phyloP scores from a whole-genome alignment of 2,329 filamentous ascomycete species.

The Laburnicola sp. region DNA sequence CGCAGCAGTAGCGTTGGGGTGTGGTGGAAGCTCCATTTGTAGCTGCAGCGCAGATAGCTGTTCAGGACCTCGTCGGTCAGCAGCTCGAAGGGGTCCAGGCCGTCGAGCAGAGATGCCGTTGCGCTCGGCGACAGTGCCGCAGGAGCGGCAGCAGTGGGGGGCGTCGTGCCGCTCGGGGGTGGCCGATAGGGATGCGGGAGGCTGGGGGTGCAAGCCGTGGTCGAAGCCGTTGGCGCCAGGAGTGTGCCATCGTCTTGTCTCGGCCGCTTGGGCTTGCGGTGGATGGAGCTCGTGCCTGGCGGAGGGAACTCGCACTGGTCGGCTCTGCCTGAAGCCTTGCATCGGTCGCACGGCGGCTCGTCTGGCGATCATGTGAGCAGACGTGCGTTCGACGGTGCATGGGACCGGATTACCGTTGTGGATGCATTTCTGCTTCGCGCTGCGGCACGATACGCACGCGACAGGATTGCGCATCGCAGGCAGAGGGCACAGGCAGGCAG shows the following conservation, averaged over 20 bases:
- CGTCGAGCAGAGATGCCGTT: constrained; percentile 35
- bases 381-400: neutral
- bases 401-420: constrained; percentile 27
- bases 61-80: constrained; percentile 49
- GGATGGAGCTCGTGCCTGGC: constrained; percentile 44
- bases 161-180: constrained; percentile 29
- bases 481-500: neutral
- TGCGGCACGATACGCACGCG: constrained; percentile 44
- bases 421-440: constrained; percentile 47
- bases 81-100: constrained; percentile 44
- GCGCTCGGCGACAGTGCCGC: constrained; percentile 26
- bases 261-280: constrained; percentile 44
- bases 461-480: constrained; percentile 45
- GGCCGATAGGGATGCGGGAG: constrained; percentile 12
- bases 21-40: constrained; percentile 51
- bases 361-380: too few species aligned
- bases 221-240: constrained; percentile 19
- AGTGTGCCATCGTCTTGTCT: constrained; percentile 30
- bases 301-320: constrained; percentile 43
- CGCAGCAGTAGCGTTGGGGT: constrained; percentile 44
- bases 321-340: constrained; percentile 38
- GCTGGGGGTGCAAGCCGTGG: too few species aligned
- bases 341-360: constrained; percentile 45
- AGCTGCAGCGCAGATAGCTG: constrained; percentile 46
- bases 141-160: constrained; percentile 21